Conservation (phyloP, 164 flowering plant genomes). For the Santalum album region DNA sequence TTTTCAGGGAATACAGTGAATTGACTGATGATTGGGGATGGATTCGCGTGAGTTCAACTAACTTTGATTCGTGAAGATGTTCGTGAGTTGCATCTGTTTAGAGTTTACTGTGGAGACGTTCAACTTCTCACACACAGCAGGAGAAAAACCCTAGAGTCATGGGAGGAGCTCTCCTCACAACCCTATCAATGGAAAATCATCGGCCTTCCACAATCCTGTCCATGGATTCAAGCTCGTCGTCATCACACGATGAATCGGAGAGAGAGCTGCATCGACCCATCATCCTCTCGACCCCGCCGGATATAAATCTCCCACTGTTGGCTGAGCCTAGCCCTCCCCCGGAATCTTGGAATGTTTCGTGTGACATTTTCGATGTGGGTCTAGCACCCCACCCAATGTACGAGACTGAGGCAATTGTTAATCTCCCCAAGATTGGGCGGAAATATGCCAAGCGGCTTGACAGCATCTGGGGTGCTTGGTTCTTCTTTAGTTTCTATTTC, state of each 20-base stretch:
- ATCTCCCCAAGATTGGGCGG: conserved; percentile 15
- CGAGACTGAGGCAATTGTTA: conserved; percentile 16
- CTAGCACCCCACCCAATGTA: conserved; percentile 15
- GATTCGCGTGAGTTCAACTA: neutral
- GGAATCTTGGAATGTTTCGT: conserved; percentile 3
- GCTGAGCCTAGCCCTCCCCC: conserved; percentile 31
- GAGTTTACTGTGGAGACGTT: neutral
- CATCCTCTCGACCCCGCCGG: conserved; percentile 28
- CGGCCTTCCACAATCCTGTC: conserved; percentile 42
- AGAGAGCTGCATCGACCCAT: conserved; percentile 28
- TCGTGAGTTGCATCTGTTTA: neutral
- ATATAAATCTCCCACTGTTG: conserved; percentile 45
- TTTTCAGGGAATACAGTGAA: neutral
- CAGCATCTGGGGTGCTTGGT: conserved; percentile 31
- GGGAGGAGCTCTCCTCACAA: conserved; percentile 34
- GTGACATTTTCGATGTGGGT: conserved; percentile 12
- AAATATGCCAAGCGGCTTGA: conserved; percentile 21
- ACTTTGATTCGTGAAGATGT: neutral
- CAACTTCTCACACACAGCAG: neutral
- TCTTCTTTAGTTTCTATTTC: conserved; percentile 24
- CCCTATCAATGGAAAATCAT: conserved; percentile 33
- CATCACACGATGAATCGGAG: conserved; percentile 31
- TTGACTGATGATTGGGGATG: neutral
- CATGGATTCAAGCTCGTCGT: conserved; percentile 30
- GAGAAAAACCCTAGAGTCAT: conserved; percentile 8